Percentiles rank a stretch among this genome's conserved stretches.
Conservation (phyloP, 2,329 filamentous ascomycete species). For the Trichoderma sp. region DNA sequence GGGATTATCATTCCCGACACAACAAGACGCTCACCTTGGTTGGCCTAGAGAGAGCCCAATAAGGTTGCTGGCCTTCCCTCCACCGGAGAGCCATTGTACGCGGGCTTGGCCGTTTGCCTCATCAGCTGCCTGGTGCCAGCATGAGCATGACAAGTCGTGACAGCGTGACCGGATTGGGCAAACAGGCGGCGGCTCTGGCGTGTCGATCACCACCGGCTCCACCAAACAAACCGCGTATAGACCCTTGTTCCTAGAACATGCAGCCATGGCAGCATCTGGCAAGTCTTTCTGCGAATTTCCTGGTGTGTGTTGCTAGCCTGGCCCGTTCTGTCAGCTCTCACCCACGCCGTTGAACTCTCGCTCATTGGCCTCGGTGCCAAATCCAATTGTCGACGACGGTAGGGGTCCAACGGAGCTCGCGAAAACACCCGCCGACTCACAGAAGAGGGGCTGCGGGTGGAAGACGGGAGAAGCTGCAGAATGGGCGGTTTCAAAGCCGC, state of each 20-base stretch:
- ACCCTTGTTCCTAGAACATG: constrained; percentile 6
- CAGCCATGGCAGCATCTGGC: neutral
- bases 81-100: neutral
- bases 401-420: neutral
- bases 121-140: constrained; percentile 13
- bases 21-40: neutral
- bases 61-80: neutral
- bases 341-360: neutral
- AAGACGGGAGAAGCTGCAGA: neutral
- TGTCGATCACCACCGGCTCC: constrained; percentile 18
- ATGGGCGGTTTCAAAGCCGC: neutral
- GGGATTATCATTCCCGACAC: neutral
- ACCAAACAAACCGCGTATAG: constrained; percentile 16
- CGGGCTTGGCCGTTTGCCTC: neutral
- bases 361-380: constrained; percentile 1
- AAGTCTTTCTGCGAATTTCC: neutral
- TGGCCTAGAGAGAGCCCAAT: neutral
- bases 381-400: neutral
- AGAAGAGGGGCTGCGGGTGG: neutral
- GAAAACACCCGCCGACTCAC: neutral
- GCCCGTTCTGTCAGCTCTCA: neutral
- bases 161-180: constrained; percentile 19
- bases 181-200: constrained; percentile 10
- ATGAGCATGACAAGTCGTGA: neutral
- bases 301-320: constrained; percentile 8